Evolutionary conservation across 108 stramenopile species (phyloP).

Genomic region (Cylindrotheca fusiformis): DNA sequence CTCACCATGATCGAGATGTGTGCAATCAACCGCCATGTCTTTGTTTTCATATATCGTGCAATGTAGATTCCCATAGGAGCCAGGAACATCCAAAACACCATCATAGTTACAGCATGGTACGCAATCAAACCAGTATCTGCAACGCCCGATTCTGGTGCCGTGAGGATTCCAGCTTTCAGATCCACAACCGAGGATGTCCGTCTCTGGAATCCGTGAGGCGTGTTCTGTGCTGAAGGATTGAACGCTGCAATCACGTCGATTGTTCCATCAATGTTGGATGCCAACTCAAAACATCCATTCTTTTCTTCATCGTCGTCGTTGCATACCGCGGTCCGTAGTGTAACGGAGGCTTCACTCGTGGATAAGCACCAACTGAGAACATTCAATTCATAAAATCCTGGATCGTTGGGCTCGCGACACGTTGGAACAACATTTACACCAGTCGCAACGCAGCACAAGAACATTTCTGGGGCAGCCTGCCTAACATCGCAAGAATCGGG

Average conservation of each 20-base stretch:
- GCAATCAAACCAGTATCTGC: slow-evolving; percentile 11
- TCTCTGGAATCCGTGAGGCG: slow-evolving; percentile 8
- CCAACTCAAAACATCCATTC: background rate
- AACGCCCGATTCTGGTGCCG: background rate
- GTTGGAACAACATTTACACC: background rate
- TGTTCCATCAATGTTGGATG: background rate
- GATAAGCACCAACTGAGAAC: background rate
- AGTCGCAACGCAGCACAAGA: background rate
- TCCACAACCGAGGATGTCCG: background rate
- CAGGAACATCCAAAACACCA: slow-evolving; percentile 7
- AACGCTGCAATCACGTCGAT: slow-evolving; percentile 15
- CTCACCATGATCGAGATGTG: slow-evolving; percentile 8
- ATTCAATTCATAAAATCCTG: background rate
- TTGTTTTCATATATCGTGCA: slow-evolving; percentile 8
- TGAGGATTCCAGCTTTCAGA: background rate
- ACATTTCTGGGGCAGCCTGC: background rate
- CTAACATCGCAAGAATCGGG: background rate
- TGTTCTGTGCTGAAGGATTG: background rate
- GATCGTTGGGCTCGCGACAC: background rate
- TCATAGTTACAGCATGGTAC: background rate
- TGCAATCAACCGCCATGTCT: slow-evolving; percentile 4
- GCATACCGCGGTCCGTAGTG: background rate
- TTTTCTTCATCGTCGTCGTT: background rate
- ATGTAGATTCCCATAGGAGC: slow-evolving; percentile 7
- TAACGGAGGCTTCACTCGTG: background rate